Evolutionary conservation across 495 filamentous ascomycete genomes (phyloP).

Genomic region (Glonium stellatum): DNA sequence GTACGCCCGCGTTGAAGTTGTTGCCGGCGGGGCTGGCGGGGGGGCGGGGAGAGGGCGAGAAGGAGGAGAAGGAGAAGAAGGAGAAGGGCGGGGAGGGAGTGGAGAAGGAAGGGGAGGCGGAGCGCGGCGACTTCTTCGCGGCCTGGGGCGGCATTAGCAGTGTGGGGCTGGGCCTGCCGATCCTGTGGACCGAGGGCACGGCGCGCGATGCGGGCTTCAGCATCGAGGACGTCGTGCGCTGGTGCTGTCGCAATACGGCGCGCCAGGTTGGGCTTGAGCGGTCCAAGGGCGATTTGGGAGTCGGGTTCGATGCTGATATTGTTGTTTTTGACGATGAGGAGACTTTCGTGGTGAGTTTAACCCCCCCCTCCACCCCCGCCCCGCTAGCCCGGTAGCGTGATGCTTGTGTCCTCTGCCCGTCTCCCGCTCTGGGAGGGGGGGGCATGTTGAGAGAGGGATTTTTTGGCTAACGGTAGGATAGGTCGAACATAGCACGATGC

Average conservation of each 20-base stretch:
- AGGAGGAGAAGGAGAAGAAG: slow-evolving; percentile 33
- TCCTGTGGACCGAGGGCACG: slow-evolving; percentile 74
- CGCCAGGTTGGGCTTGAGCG: slow-evolving; percentile 82
- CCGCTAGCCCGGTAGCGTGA: not conserved
- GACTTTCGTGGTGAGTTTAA: slow-evolving; percentile 56
- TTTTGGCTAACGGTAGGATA: slow-evolving; percentile 1
- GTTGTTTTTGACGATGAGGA: slow-evolving; percentile 84
- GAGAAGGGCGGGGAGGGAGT: slow-evolving; percentile 28
- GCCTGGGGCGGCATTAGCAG: slow-evolving; percentile 96
- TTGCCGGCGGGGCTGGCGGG: slow-evolving; percentile 57
- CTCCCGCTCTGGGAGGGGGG: too few species aligned
- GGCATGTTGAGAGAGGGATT: too few species aligned
- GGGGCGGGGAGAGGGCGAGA: slow-evolving; percentile 28
- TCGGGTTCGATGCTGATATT: slow-evolving; percentile 86
- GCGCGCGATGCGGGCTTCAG: slow-evolving; percentile 45
- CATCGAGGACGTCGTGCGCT: slow-evolving; percentile 69
- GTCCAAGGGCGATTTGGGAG: slow-evolving; percentile 72
- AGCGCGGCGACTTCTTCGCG: slow-evolving; percentile 78
- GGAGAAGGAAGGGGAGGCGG: slow-evolving; percentile 33
- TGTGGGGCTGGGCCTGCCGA: slow-evolving; percentile 84
- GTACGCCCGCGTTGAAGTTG: slow-evolving; percentile 89
- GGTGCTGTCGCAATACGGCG: slow-evolving; percentile 84
- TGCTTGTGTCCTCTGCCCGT: too few species aligned
- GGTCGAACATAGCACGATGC: slow-evolving; percentile 51
- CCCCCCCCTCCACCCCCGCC: not conserved